Base-by-base conservation (phyloP, 2,329 filamentous ascomycete species). In the Seiridium cupressi region DNA sequence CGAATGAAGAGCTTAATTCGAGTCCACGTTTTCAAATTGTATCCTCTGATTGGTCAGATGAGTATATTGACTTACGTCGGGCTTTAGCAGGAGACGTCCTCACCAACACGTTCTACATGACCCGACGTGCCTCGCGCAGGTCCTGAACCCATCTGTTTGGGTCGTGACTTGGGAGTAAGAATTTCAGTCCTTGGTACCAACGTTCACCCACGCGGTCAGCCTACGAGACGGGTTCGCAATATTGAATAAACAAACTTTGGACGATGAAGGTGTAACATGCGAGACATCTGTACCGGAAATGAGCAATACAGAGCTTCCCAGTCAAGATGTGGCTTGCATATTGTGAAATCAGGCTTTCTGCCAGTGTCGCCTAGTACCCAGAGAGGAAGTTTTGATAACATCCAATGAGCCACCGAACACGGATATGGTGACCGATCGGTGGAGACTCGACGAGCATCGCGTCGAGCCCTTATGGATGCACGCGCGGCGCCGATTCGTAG, bases 1-100 rank as follows among this genome's bases (percentile, higher is more conserved):
- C 51, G 51, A 55, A 55, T 55, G 36, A 38, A 36, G 51, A 55
- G 51, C 51, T 55, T 55, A 55, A 42, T 55, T 44, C 40, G 34
- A 55, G 51, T 31, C 36, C 51, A 55, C 51, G 51, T 55, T 55
- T 55, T 42, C 38, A 3, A 13, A 32, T 31, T n/a, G 7, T 32
- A n/a, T 4, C 5, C 5, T 55, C 36, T 55, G 51, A 44, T 55
- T 55, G 51, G 51, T 9, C 34, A 5, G 3, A 2, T 36, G 4
- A 51, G 31, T 51, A 51, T 51, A 51, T 35, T 34, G 34, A 51
- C 35, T 38, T 38, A 51, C 34, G 49, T 35, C 49, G 11, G 35
- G 31, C 31, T 38, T 51, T 6, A 38, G 34, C 31, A 51, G n/a
- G 35, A 51, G 49, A 51, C 49, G 18, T 26, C 18, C 18, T 26